These are phyloP conservation scores for Aspergillus fumigatiaffinis DNA, from an alignment of 2,329 filamentous ascomycete species.

Conservation along the genomic window DNA sequence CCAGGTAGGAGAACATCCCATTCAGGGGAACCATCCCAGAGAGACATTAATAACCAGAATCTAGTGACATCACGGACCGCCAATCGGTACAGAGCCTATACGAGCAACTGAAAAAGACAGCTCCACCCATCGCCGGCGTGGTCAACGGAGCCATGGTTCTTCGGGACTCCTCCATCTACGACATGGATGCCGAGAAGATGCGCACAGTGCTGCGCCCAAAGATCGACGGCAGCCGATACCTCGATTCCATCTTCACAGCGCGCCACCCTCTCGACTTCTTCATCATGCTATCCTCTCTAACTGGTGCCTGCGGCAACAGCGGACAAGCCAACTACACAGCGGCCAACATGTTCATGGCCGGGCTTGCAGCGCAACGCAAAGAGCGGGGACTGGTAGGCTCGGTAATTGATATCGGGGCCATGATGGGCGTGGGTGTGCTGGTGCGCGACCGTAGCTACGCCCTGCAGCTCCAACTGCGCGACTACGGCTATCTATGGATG, in stretches of 20 bases:
- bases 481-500: slow-evolving; percentile 14
- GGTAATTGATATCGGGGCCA: slow-evolving; percentile 2
- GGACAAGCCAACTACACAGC: slow-evolving; percentile 12
- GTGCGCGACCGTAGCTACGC: background rate
- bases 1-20: no score
- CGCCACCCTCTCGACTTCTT: slow-evolving; percentile 10
- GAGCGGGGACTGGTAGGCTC: slow-evolving; percentile 7
- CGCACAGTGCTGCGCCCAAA: slow-evolving; percentile 1
- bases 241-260: slow-evolving; percentile 3
- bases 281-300: slow-evolving; percentile 9
- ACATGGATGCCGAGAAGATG: slow-evolving; percentile 1
- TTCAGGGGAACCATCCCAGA: no score
- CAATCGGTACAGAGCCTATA: slow-evolving; percentile 6
- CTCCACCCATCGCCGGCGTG: slow-evolving; percentile 32
- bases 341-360: slow-evolving; percentile 9
- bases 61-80: slow-evolving; percentile 4
- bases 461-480: background rate
- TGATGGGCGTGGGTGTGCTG: slow-evolving; percentile 2
- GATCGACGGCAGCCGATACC: slow-evolving; percentile 1
- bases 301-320: slow-evolving; percentile 5
- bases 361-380: slow-evolving; percentile 1
- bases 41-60: no score
- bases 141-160: slow-evolving; percentile 36
- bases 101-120: slow-evolving; percentile 15
- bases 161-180: slow-evolving; percentile 15